These are phyloP conservation scores for Prorocentrum cordatum DNA, from an alignment of 169 alveolate species.

Conservation along the genomic window DNA sequence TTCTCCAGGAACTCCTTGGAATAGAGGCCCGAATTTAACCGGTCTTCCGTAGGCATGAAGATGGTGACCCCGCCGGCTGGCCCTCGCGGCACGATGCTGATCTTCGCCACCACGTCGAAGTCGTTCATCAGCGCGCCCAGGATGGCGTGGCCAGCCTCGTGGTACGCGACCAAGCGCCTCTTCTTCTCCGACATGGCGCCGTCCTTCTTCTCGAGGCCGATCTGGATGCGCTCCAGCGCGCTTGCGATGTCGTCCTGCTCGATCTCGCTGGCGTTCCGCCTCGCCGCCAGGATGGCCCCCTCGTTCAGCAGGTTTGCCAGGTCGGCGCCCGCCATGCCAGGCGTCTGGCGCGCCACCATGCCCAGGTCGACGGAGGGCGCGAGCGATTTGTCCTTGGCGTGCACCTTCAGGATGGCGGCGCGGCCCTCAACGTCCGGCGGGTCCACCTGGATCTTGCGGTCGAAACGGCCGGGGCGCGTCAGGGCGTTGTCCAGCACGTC, in stretches of 20 bases:
- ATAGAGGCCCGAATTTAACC: conserved; percentile 38
- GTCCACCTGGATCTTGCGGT: conserved; percentile 82
- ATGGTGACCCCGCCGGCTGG: conserved; percentile 76
- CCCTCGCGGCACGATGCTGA: conserved; percentile 91
- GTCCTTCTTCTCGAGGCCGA: conserved; percentile 90
- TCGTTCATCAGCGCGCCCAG: conserved; percentile 94
- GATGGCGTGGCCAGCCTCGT: conserved; percentile 95
- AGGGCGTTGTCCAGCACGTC: conserved; percentile 97
- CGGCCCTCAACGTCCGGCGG: conserved; percentile 67
- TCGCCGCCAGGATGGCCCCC: conserved; percentile 98
- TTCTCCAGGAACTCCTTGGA: conserved; percentile 88
- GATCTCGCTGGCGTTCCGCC: conserved; percentile 78
- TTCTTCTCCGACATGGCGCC: conserved; percentile 85
- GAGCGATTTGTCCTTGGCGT: conserved; percentile 40
- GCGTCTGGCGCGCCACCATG: conserved; percentile 21
- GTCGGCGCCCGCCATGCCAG: conserved; percentile 86
- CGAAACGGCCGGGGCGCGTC: conserved; percentile 98
- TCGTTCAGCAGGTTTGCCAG: conserved; percentile 94
- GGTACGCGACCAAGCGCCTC: conserved; percentile 91
- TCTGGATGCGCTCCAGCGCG: conserved; percentile 96
- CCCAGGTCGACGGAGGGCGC: background rate
- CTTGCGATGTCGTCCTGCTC: conserved; percentile 75
- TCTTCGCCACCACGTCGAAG: conserved; percentile 72
- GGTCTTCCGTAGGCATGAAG: conserved; percentile 52
- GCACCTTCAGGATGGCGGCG: conserved; percentile 15